A percentile compares a stretch with the other conserved stretches of the same genome.
phyloP scores from a whole-genome alignment of 129 eudicot genomes.

The Chrysanthemum lavandulifolium region DNA sequence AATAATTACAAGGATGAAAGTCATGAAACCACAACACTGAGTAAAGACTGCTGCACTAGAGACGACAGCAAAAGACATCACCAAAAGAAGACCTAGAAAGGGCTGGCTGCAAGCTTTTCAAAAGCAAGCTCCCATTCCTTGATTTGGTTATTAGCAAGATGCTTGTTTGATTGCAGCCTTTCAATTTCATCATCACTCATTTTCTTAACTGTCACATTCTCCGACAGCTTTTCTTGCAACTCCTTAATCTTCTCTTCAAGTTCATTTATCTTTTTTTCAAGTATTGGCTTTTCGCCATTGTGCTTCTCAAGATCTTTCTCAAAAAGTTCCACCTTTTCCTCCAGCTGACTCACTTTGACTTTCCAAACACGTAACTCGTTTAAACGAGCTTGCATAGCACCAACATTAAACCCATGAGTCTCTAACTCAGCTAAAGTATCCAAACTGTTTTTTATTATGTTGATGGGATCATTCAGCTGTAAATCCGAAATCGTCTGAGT shows the following conservation, averaged over 20 bases:
- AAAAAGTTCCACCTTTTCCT: constrained; percentile 6
- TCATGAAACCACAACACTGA: no score
- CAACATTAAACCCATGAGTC: constrained; percentile 42
- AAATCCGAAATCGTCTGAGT: constrained; percentile 24
- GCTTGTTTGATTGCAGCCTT: constrained; percentile 6
- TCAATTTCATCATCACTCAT: constrained; percentile 19
- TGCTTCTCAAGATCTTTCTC: constrained; percentile 22
- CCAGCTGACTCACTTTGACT: neutral
- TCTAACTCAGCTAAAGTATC: constrained; percentile 38
- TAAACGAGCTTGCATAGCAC: constrained; percentile 23
- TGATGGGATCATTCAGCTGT: constrained; percentile 27
- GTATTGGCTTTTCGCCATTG: constrained; percentile 14
- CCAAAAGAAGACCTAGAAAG: constrained; percentile 12
- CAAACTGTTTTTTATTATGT: constrained; percentile 19
- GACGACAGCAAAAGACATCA: no score
- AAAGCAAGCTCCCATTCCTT: constrained; percentile 18
- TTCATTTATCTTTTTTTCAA: constrained; percentile 22
- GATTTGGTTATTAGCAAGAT: neutral
- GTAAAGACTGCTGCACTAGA: no score
- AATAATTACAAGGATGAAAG: no score
- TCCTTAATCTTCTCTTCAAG: constrained; percentile 16
- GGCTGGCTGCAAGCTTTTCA: constrained; percentile 24
- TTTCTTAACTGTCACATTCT: neutral
- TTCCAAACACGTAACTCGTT: constrained; percentile 18
- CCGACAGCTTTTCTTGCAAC: constrained; percentile 16